Conservation (phyloP, 2,329 filamentous ascomycete genomes). For the Paecilomyces dactylethromorphus region DNA sequence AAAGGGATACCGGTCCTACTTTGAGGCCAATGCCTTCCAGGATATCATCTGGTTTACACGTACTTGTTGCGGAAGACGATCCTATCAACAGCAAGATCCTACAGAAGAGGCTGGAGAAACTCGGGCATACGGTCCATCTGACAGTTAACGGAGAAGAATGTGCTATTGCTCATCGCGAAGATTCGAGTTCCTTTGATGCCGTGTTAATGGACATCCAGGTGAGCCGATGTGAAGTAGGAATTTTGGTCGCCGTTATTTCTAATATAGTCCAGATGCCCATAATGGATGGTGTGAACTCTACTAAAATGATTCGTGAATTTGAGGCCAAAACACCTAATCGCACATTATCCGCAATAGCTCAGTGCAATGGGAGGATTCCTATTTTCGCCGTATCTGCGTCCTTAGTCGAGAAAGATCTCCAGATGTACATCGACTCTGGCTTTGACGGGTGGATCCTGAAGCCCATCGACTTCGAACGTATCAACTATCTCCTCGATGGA, state of each 20-base stretch:
- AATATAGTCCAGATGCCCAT: conserved; percentile 70
- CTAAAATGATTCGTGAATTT: conserved; percentile 72
- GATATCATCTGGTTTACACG: conserved; percentile 20
- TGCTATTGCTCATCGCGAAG: conserved; percentile 61
- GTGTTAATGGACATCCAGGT: conserved; percentile 93
- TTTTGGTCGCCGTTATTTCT: background rate
- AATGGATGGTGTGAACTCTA: conserved; percentile 73
- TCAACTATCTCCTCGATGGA: conserved; percentile 62
- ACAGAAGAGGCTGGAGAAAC: conserved; percentile 69
- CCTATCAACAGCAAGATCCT: conserved; percentile 80
- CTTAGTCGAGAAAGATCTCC: conserved; percentile 61
- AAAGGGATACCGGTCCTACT: background rate
- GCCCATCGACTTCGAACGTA: conserved; percentile 72
- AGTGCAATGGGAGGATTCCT: conserved; percentile 60
- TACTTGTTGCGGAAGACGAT: conserved; percentile 82
- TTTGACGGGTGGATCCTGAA: conserved; percentile 92
- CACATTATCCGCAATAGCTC: conserved; percentile 53
- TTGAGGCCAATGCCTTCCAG: background rate
- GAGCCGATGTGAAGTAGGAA: conserved; percentile 22
- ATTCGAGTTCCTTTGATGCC: conserved; percentile 61
- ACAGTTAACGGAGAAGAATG: conserved; percentile 84
- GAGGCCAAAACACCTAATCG: conserved; percentile 51
- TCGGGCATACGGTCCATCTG: conserved; percentile 64
- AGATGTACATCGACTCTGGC: conserved; percentile 66
- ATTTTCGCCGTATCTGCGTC: conserved; percentile 86